phyloP scores from a whole-genome alignment of 2,329 filamentous ascomycete genomes.

The Pseudogymnoascus sp. region DNA sequence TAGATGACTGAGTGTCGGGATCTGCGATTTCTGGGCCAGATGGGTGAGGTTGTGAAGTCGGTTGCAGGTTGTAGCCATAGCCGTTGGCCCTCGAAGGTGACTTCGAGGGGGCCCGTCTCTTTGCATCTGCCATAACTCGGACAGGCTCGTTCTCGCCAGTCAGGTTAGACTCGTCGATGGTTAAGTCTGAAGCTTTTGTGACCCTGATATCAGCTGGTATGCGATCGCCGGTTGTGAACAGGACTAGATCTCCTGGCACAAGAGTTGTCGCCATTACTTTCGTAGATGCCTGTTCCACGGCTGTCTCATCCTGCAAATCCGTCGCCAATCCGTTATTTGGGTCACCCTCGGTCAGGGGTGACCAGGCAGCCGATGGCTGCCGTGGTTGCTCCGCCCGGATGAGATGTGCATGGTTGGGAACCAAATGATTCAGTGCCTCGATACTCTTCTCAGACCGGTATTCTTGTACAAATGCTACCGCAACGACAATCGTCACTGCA shows the following conservation, averaged over 20 bases:
- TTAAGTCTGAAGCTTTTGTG: constrained; percentile 78
- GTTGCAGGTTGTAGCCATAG: constrained; percentile 19
- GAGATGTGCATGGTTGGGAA: constrained; percentile 93
- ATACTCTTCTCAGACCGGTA: constrained; percentile 96
- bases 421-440: constrained; percentile 85
- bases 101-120: constrained; percentile 21
- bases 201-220: constrained; percentile 95
- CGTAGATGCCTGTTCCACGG: constrained; percentile 59
- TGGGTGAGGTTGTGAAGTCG: constrained; percentile 41
- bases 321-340: constrained; percentile 8
- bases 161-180: constrained; percentile 92
- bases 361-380: not conserved
- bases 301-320: constrained; percentile 37
- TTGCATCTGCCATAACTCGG: constrained; percentile 59
- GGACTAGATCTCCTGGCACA: constrained; percentile 83
- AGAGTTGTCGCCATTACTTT: constrained; percentile 82
- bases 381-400: constrained; percentile 46
- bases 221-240: constrained; percentile 92
- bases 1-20: constrained; percentile 60
- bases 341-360: constrained; percentile 4
- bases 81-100: constrained; percentile 12
- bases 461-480: constrained; percentile 93
- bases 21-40: constrained; percentile 50
- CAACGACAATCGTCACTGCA: constrained; percentile 93
- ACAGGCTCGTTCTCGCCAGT: constrained; percentile 96